Evolutionary conservation across 1,139 yeast genomes (phyloP).

Genomic region (Barnettozyma hawaiiensis): DNA sequence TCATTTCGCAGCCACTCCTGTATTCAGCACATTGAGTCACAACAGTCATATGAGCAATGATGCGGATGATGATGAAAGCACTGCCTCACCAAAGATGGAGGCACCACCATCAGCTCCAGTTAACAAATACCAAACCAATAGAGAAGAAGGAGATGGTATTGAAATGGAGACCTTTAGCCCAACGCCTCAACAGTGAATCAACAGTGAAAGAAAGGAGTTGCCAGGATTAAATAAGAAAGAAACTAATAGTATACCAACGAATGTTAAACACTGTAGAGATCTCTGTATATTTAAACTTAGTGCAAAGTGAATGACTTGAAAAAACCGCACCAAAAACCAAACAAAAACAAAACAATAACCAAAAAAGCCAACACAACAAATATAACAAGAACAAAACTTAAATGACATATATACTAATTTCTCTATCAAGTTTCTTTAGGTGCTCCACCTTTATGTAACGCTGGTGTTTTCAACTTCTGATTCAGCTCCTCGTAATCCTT

Average conservation of each 20-base stretch:
- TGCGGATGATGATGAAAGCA: not conserved
- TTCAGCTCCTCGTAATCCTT: constrained; percentile 23
- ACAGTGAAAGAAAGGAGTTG: too few species aligned
- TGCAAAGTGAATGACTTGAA: not conserved
- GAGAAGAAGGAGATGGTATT: not conserved
- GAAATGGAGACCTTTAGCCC: constrained; percentile 4
- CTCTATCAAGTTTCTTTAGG: constrained; percentile 2
- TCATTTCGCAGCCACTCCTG: not conserved
- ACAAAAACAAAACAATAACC: too few species aligned
- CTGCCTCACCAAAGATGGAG: not conserved
- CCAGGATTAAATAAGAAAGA: too few species aligned
- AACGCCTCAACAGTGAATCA: too few species aligned
- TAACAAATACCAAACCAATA: not conserved
- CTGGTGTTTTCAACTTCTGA: constrained; percentile 24
- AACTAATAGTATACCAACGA: too few species aligned
- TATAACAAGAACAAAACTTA: too few species aligned
- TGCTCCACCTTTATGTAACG: constrained; percentile 27
- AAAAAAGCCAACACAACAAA: not conserved
- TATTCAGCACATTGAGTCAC: not conserved
- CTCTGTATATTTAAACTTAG: too few species aligned
- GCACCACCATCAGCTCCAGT: not conserved
- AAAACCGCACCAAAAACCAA: too few species aligned
- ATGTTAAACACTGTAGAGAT: too few species aligned
- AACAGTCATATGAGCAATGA: not conserved
- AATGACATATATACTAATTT: too few species aligned